phyloP scores from a whole-genome alignment of 768 basidiomycete species.

The Fibroporia radiculosa region DNA sequence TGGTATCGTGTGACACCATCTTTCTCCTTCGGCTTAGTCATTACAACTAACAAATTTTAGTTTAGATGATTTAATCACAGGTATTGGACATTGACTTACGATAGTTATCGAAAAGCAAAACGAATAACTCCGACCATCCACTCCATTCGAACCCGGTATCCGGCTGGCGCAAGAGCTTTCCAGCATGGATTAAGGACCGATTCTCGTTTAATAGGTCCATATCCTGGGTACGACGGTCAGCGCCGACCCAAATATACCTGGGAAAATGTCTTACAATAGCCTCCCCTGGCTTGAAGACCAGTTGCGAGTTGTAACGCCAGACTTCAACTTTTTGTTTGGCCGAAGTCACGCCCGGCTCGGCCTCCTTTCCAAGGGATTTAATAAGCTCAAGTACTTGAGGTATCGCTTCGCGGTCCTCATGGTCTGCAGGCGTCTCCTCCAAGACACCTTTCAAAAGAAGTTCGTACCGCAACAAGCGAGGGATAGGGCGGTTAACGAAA shows the following conservation, averaged over 20 bases:
- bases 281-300: conserved; percentile 77
- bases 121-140: conserved; percentile 85
- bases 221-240: conserved; percentile 35
- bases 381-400: conserved; percentile 85
- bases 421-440: conserved; percentile 62
- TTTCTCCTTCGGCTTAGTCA: conserved; percentile 79
- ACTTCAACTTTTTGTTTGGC: conserved; percentile 87
- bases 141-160: conserved; percentile 85
- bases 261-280: conserved; percentile 43
- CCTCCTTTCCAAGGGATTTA: conserved; percentile 78
- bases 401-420: conserved; percentile 79
- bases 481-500: conserved; percentile 90
- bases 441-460: conserved; percentile 75
- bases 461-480: conserved; percentile 82
- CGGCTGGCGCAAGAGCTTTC: conserved; percentile 78
- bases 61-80: background rate
- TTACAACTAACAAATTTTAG: conserved; percentile 51
- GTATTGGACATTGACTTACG: conserved; percentile 40
- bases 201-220: conserved; percentile 85
- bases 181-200: conserved; percentile 76
- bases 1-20: conserved; percentile 71
- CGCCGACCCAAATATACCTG: background rate
- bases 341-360: conserved; percentile 77
- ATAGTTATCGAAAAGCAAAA: conserved; percentile 94
- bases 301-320: conserved; percentile 76